These are phyloP conservation scores for Salvia splendens DNA, from an alignment of 257 asterid species.

Conservation along the genomic window DNA sequence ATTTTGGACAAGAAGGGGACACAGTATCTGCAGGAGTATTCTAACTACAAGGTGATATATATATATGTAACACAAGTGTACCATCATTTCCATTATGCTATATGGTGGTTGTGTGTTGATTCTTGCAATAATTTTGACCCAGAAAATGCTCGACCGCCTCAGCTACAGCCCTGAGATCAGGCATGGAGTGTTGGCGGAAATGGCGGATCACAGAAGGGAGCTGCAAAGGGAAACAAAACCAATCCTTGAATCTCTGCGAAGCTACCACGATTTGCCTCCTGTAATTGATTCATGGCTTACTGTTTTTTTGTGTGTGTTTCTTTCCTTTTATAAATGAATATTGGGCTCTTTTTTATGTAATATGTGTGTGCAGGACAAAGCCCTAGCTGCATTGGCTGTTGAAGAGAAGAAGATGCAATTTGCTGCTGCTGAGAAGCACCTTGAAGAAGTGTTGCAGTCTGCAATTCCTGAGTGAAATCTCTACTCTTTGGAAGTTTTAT, in stretches of 20 bases:
- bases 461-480: slow-evolving; percentile 39
- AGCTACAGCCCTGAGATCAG: slow-evolving; percentile 91
- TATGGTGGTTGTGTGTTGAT: background rate
- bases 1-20: slow-evolving; percentile 88
- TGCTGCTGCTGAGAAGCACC: slow-evolving; percentile 94
- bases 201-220: slow-evolving; percentile 95
- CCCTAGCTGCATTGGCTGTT: slow-evolving; percentile 85
- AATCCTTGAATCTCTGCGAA: slow-evolving; percentile 81
- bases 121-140: slow-evolving; percentile 29
- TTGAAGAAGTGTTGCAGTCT: slow-evolving; percentile 94
- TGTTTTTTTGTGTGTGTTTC: background rate
- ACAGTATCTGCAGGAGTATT: slow-evolving; percentile 81
- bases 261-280: slow-evolving; percentile 99
- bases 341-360: background rate
- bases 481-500: background rate
- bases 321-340: slow-evolving; percentile 7
- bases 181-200: slow-evolving; percentile 90
- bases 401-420: slow-evolving; percentile 91
- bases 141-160: slow-evolving; percentile 93
- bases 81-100: background rate
- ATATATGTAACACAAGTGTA: no score
- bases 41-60: slow-evolving; percentile 68
- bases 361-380: slow-evolving; percentile 64
- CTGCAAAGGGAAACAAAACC: slow-evolving; percentile 89
- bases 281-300: slow-evolving; percentile 46